Evolutionary conservation across 2,329 filamentous ascomycete species (phyloP).

Genomic region (Cryphonectria parasitica): DNA sequence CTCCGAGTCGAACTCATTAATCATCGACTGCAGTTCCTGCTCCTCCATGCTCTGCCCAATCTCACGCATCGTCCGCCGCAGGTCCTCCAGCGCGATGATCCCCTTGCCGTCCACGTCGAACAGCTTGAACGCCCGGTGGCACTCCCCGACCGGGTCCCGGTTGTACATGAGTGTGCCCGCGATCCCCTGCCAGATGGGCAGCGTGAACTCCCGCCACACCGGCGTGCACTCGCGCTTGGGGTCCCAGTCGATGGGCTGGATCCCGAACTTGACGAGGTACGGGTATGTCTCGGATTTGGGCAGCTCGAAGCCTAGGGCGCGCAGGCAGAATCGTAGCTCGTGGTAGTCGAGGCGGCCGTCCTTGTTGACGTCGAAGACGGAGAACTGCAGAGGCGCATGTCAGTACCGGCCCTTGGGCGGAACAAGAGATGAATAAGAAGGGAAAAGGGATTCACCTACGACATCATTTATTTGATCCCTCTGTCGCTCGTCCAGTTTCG

Average conservation of each 20-base stretch:
- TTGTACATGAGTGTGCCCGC: constrained; percentile 80
- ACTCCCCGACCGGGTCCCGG: constrained; percentile 88
- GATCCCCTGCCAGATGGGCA: constrained; percentile 73
- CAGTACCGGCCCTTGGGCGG: constrained; percentile 26
- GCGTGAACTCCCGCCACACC: constrained; percentile 72
- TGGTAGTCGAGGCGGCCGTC: constrained; percentile 95
- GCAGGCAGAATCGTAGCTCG: constrained; percentile 95
- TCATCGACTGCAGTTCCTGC: constrained; percentile 92
- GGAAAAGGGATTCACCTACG: constrained; percentile 55
- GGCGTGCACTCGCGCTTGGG: constrained; percentile 58
- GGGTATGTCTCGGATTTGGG: constrained; percentile 82
- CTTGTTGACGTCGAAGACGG: constrained; percentile 95
- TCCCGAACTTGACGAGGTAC: constrained; percentile 80
- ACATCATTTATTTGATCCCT: constrained; percentile 92
- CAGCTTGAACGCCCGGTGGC: constrained; percentile 85
- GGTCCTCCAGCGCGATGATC: constrained; percentile 84
- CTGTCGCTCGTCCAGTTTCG: constrained; percentile 78
- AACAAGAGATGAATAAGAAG: neutral
- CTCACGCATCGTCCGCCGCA: constrained; percentile 85
- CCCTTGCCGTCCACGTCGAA: constrained; percentile 95
- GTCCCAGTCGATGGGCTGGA: constrained; percentile 66
- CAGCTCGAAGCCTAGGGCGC: constrained; percentile 91
- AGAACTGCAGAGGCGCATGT: constrained; percentile 63
- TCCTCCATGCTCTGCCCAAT: constrained; percentile 92
- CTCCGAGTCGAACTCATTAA: constrained; percentile 96